phyloP scores from a whole-genome alignment of 164 flowering plant species.

The Magnolia changhungtana region DNA sequence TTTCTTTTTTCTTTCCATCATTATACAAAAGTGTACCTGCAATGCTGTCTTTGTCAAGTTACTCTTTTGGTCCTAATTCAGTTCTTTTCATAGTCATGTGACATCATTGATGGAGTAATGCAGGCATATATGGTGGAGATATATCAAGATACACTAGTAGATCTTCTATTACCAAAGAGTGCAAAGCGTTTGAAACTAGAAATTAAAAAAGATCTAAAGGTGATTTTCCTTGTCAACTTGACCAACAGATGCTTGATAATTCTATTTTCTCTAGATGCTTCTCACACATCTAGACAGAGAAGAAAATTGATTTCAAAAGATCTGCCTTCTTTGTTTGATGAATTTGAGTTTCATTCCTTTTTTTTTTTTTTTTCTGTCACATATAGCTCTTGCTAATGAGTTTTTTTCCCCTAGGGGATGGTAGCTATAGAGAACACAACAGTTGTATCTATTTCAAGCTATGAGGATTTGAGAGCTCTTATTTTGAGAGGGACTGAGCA shows the following conservation, averaged over 20 bases:
- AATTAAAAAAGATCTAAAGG: slow-evolving; percentile 94
- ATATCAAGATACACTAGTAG: slow-evolving; percentile 91
- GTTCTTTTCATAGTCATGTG: background rate
- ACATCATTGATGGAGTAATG: slow-evolving; percentile 10
- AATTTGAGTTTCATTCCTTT: background rate
- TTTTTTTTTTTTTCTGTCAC: background rate
- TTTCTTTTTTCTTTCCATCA: too few species aligned
- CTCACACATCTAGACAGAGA: too few species aligned
- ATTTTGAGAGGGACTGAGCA: slow-evolving; percentile 78
- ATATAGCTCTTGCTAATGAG: background rate
- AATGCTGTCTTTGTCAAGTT: too few species aligned
- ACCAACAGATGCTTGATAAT: background rate
- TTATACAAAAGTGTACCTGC: too few species aligned
- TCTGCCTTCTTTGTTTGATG: too few species aligned
- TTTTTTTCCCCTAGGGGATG: slow-evolving; percentile 61
- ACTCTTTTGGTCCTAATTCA: too few species aligned
- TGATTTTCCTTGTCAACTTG: slow-evolving; percentile 16
- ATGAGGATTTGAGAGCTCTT: slow-evolving; percentile 63
- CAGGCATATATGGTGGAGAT: slow-evolving; percentile 96
- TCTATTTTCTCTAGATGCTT: background rate
- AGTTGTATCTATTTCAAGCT: slow-evolving; percentile 57
- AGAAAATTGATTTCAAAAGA: too few species aligned
- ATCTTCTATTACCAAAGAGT: slow-evolving; percentile 77
- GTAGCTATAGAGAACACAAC: slow-evolving; percentile 86
- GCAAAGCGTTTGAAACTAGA: slow-evolving; percentile 71